Evolutionary conservation across 139 green algal genomes (phyloP).

Genomic region (Tetratostichococcus sp.): DNA sequence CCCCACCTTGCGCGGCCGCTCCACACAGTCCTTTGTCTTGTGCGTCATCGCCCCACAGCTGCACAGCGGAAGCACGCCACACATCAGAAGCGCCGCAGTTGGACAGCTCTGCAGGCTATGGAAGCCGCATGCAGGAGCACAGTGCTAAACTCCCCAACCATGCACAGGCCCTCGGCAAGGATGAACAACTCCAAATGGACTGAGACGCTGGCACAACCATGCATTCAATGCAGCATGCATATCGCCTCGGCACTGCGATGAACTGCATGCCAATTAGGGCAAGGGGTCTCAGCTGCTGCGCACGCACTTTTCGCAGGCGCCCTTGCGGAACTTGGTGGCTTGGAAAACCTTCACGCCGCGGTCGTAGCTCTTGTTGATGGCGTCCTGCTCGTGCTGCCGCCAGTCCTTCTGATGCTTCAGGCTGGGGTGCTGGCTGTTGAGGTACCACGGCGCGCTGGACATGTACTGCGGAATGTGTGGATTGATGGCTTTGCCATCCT

Average conservation of each 20-base stretch:
- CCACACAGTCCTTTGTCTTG: constrained; percentile 93
- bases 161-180: too few relatives aligned
- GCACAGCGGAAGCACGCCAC: constrained; percentile 18
- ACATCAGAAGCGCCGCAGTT: too few relatives aligned
- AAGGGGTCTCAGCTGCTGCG: too few relatives aligned
- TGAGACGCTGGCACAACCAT: too few relatives aligned
- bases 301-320: constrained; percentile 93
- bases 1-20: constrained; percentile 83
- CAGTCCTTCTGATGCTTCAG: constrained; percentile 99
- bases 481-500: constrained; percentile 99
- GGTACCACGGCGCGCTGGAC: constrained; percentile 95
- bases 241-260: too few relatives aligned
- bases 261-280: too few relatives aligned
- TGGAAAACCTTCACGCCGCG: constrained; percentile 88
- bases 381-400: constrained; percentile 62
- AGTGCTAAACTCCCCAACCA: too few relatives aligned
- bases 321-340: constrained; percentile 93
- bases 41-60: constrained; percentile 96
- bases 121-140: too few relatives aligned
- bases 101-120: too few relatives aligned
- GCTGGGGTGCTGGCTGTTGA: constrained; percentile 78
- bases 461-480: constrained; percentile 99
- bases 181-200: too few relatives aligned
- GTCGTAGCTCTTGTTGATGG: constrained; percentile 80
- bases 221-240: too few relatives aligned